Evolutionary conservation across 345 rosid genomes (phyloP), one percentile per base, ranked within the genome.

Genomic region (Citrus reticulata): DNA sequence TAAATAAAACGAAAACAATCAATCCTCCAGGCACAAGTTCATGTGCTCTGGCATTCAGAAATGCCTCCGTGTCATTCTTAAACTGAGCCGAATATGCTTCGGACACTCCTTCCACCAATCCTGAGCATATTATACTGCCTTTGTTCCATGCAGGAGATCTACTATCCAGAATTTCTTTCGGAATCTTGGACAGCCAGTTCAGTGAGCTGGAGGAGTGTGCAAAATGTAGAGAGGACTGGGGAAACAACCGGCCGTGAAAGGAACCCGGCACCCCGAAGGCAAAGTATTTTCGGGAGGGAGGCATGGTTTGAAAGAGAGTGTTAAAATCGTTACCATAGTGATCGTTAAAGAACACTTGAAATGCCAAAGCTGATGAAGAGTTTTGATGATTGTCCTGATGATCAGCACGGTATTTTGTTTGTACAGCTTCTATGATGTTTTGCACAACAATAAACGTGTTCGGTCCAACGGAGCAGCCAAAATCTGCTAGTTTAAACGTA

Each of bases 101-200:
- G 1, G n/a, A 51, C 10, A 78, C 81, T 35, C 71, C 71, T 46
- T 68, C 34, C 9, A 67, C 34, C 7, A 58, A 4, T 17, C 46
- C 20, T 7, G 68, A 29, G 14, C 58, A 72, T 2, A 63, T 20
- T 4, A 78, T 72, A 25, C 57, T 72, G 22, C 63, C 77, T 55
- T 78, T 72, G 32, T 72, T 78, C 60, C 42, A 78, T 0, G 81
- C 71, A n/a, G 71, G 76, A n/a, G 81, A 63, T 20, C 37, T 51
- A 5, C 7, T 49, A 42, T 62, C 72, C 69, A 35, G 8, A 59
- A 78, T 24, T 22, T 78, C 72, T 54, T 64, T 51, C 58, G 68
- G 42, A 32, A 11, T 65, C 40, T 35, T 65, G 40, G 68, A 65
- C n/a, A 65, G 40, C 68, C 35, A 65, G 9, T 65, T 37, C 35